Evolutionary conservation across 306 rosid genomes (phyloP).

Genomic region (Vigna radiata): DNA sequence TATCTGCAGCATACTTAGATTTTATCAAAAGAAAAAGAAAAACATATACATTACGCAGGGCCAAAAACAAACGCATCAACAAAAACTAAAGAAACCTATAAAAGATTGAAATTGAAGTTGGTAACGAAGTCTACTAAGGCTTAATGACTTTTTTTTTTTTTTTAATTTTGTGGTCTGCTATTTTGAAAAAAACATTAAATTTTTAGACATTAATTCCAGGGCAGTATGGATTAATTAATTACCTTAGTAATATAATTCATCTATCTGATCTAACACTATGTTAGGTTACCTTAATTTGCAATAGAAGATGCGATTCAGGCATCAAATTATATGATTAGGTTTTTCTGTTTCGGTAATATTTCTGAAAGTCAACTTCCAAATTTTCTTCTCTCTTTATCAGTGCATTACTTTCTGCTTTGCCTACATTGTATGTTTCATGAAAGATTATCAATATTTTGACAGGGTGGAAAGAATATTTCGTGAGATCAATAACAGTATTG

Average conservation of each 20-base stretch:
- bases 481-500: slow-evolving; percentile 81
- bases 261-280: not conserved
- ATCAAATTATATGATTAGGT: not conserved
- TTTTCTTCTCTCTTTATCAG: slow-evolving; percentile 7
- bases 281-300: slow-evolving; percentile 13
- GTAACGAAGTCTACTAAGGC: not conserved
- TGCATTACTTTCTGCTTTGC: slow-evolving; percentile 20
- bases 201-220: not conserved
- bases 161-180: not conserved
- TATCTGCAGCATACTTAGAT: too few species aligned
- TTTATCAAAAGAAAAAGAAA: too few species aligned
- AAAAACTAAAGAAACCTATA: too few species aligned
- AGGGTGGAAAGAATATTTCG: slow-evolving; percentile 94
- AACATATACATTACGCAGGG: too few species aligned
- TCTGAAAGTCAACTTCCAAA: not conserved
- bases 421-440: not conserved
- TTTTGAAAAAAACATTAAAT: not conserved
- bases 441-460: slow-evolving; percentile 42
- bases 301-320: not conserved
- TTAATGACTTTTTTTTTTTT: not conserved
- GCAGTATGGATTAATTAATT: slow-evolving; percentile 4
- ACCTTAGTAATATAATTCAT: not conserved
- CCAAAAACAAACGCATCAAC: too few species aligned
- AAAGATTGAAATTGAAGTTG: slow-evolving; percentile 6
- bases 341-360: not conserved